A percentile compares a stretch with the other conserved stretches of the same genome.
Conservation (phyloP, 2,329 filamentous ascomycete species). For the Alternaria triticina region DNA sequence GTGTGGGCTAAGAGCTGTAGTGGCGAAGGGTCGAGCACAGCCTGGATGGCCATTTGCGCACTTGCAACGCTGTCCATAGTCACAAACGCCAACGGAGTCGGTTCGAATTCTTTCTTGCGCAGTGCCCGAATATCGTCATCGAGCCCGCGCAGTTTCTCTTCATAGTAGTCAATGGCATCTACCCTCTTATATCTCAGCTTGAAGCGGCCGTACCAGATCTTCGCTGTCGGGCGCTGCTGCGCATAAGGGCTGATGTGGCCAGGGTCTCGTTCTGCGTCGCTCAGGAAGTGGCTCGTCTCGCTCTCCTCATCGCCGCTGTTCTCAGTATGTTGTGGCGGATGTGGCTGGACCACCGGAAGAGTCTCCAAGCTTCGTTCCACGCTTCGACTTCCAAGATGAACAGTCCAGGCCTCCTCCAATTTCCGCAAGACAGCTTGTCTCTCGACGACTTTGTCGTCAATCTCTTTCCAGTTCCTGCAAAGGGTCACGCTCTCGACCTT, state of each 20-base stretch:
- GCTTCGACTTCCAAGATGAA: constrained; percentile 68
- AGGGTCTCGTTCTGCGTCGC: constrained; percentile 49
- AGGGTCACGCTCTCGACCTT: constrained; percentile 87
- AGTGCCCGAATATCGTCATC: constrained; percentile 76
- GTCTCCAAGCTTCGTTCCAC: constrained; percentile 56
- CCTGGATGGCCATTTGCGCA: constrained; percentile 93
- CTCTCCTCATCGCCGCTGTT: constrained; percentile 50
- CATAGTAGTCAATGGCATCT: constrained; percentile 94
- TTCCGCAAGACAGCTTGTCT: constrained; percentile 70
- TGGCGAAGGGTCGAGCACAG: constrained; percentile 88
- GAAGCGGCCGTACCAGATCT: constrained; percentile 79
- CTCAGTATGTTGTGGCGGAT: constrained; percentile 41
- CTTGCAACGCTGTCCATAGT: constrained; percentile 96
- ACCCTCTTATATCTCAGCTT: constrained; percentile 73
- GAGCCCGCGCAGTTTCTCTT: constrained; percentile 78
- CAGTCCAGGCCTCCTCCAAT: constrained; percentile 84
- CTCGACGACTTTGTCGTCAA: constrained; percentile 76
- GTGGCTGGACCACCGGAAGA: constrained; percentile 59
- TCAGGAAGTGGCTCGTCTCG: constrained; percentile 67
- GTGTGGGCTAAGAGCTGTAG: constrained; percentile 83
- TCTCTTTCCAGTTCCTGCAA: constrained; percentile 82
- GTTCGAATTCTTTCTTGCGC: constrained; percentile 75
- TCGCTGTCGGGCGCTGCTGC: constrained; percentile 68
- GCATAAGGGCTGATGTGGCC: constrained; percentile 54
- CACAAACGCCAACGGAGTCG: constrained; percentile 89